Evolutionary conservation across 805 yeast species (phyloP), one percentile per base, ranked within the genome.

Genomic region (Myxozyma lipomycoides): DNA sequence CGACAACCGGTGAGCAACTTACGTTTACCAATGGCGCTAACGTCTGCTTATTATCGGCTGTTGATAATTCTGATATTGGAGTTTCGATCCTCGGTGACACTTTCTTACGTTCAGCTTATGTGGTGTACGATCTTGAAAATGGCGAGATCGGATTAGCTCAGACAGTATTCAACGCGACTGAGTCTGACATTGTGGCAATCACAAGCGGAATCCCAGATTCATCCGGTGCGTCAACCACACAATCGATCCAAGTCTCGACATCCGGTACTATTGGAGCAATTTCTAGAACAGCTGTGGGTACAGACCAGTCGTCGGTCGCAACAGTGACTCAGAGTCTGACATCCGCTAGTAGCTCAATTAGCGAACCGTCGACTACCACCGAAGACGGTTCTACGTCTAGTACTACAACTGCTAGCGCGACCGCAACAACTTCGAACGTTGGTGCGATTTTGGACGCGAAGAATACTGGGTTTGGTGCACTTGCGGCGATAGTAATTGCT

Each of bases 81-180:
- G 49, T 43, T n/a, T 34, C 38, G 19, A 72, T 82, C 48, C 70
- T 85, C 34, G 93, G 93, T 9, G 89, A 83, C 62, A 75, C 77
- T 41, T 77, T 84, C 62, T 67, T 85, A 56, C 72, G 86, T 47
- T 74, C 78, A 35, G 83, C 82, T 3, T 86, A 84, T 62, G 75
- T 78, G 24, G 87, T 82, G 15, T 82, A 76, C 64, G 86, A 86
- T 64, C 68, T 83, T 44, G 86, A 82, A 22, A 75, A 75, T 59
- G 65, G 64, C 43, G 73, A 77, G 61, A 69, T 84, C 30, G 78
- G 83, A 0, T 55, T 85, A 48, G 88, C 83, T 17, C 76, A 73
- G 50, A 73, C 77, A 39, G 53, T 48, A 24, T 62, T 48, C 51
- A 59, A 65, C 55, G 54, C 48, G 15, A 48, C 63, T 25, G 60